Conservation (phyloP, 352 stramenopile species). For the Phytophthora lateralis region DNA sequence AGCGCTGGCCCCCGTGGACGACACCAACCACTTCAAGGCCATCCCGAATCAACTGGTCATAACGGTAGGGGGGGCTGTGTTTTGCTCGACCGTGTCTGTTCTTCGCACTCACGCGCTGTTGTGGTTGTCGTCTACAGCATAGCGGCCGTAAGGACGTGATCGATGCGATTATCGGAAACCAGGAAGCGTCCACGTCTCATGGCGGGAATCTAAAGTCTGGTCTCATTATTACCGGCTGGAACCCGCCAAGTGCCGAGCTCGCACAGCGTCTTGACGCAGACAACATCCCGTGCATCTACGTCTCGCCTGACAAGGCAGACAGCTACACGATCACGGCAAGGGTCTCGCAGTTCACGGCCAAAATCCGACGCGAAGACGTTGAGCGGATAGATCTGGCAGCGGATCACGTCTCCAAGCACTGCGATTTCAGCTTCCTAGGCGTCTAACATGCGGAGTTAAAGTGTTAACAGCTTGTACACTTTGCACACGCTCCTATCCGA, state of each 20-base stretch:
- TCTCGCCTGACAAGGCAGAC: slow-evolving; percentile 80
- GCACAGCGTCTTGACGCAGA: slow-evolving; percentile 71
- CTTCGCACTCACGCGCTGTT: slow-evolving; percentile 1
- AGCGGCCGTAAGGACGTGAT: slow-evolving; percentile 85
- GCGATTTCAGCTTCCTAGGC: slow-evolving; percentile 80
- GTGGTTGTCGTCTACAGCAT: slow-evolving; percentile 54
- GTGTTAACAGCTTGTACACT: slow-evolving; percentile 13
- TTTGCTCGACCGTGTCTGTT: slow-evolving; percentile 1
- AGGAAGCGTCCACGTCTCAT: slow-evolving; percentile 68
- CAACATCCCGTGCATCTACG: slow-evolving; percentile 90
- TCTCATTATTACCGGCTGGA: slow-evolving; percentile 86
- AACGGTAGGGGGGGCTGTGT: slow-evolving; percentile 49
- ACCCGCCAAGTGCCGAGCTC: slow-evolving; percentile 72
- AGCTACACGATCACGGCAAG: slow-evolving; percentile 87
- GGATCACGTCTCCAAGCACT: slow-evolving; percentile 82
- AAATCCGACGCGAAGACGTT: slow-evolving; percentile 78
- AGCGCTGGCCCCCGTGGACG: slow-evolving; percentile 77
- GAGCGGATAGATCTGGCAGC: slow-evolving; percentile 78
- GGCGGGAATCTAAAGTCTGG: slow-evolving; percentile 75
- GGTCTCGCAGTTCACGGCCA: slow-evolving; percentile 84
- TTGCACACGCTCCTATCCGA: slow-evolving; percentile 4
- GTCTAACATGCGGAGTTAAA: slow-evolving; percentile 21
- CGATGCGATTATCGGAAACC: slow-evolving; percentile 86
- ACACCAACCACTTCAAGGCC: slow-evolving; percentile 82
- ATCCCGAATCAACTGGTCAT: slow-evolving; percentile 88